phyloP scores from a whole-genome alignment of 495 filamentous ascomycete species.

The Beverwykella pulmonaria region DNA sequence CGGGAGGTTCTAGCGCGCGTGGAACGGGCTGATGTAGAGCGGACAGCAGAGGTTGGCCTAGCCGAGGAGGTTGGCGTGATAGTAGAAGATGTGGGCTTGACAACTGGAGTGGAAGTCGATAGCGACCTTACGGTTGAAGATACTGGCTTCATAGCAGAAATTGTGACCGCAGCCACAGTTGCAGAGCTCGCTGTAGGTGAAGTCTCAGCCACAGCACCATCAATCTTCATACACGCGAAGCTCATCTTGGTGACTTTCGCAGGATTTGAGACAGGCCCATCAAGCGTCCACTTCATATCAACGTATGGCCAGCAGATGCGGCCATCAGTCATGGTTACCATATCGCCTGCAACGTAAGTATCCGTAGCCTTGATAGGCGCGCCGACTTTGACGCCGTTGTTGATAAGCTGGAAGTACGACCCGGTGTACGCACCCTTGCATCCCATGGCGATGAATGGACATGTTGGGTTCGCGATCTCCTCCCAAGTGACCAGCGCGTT shows the following conservation, averaged over 20 bases:
- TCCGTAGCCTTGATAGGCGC: conserved; percentile 46
- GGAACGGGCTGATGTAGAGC: background rate
- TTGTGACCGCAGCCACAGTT: background rate
- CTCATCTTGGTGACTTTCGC: conserved; percentile 46
- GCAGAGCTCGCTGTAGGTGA: background rate
- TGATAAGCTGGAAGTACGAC: conserved; percentile 56
- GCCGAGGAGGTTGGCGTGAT: background rate
- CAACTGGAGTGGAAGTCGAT: background rate
- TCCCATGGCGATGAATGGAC: conserved; percentile 56
- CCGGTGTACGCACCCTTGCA: conserved; percentile 56
- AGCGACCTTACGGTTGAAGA: background rate
- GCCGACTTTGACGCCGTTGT: conserved; percentile 51
- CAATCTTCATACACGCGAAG: conserved; percentile 51
- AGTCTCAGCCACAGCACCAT: background rate
- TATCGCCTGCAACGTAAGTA: conserved; percentile 58
- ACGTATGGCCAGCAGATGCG: conserved; percentile 62
- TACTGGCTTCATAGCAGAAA: background rate
- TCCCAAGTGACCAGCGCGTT: conserved; percentile 59
- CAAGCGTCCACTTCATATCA: conserved; percentile 23
- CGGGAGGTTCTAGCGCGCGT: background rate
- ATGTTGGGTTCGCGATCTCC: conserved; percentile 53
- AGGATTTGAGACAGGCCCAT: conserved; percentile 10
- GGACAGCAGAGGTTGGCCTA: background rate
- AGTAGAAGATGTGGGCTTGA: background rate
- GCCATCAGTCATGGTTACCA: conserved; percentile 52